Evolutionary conservation across 2,329 filamentous ascomycete species (phyloP).

Genomic region (Fusarium sp.): DNA sequence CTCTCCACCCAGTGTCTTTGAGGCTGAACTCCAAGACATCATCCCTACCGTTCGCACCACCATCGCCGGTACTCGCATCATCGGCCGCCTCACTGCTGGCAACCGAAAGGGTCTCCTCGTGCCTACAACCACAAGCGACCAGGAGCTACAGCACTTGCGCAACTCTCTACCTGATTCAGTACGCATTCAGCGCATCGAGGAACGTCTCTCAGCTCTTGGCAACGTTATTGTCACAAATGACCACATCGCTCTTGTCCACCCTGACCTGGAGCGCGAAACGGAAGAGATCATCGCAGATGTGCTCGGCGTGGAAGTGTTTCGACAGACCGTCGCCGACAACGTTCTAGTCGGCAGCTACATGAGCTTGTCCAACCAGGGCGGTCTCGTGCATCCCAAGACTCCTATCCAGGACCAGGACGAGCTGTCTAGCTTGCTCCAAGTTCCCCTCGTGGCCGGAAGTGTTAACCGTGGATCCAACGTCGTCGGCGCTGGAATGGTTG

Average conservation of each 20-base stretch:
- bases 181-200: constrained; percentile 97
- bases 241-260: constrained; percentile 95
- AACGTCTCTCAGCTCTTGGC: constrained; percentile 91
- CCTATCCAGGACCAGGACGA: constrained; percentile 98
- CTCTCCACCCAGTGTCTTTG: constrained; percentile 78
- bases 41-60: constrained; percentile 97
- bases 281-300: constrained; percentile 99
- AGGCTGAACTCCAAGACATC: constrained; percentile 95
- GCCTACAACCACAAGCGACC: constrained; percentile 94
- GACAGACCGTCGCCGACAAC: constrained; percentile 96
- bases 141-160: constrained; percentile 96
- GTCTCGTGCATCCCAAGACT: constrained; percentile 97
- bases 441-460: constrained; percentile 91
- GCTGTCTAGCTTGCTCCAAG: constrained; percentile 89
- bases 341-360: constrained; percentile 97
- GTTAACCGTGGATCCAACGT: constrained; percentile 94
- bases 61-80: constrained; percentile 95
- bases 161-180: constrained; percentile 92
- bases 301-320: constrained; percentile 86
- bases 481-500: constrained; percentile 75
- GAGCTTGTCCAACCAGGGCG: constrained; percentile 93
- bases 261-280: constrained; percentile 95
- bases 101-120: constrained; percentile 98
- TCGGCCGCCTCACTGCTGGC: constrained; percentile 92
- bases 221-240: constrained; percentile 98